phyloP scores from a whole-genome alignment of 148 eudicot species.

The Silene uniflora region DNA sequence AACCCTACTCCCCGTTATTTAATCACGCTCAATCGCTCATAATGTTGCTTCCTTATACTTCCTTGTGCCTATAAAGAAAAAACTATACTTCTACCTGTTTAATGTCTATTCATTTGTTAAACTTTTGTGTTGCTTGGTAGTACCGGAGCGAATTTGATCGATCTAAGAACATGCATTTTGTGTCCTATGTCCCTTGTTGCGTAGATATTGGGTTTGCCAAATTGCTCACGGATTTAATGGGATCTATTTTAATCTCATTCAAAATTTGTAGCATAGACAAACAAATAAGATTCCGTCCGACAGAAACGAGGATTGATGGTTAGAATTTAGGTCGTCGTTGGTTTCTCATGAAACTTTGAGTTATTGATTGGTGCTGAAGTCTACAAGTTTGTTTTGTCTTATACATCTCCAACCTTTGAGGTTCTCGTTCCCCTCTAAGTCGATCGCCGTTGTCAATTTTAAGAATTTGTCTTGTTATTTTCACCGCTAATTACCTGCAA shows the following conservation, averaged over 20 bases:
- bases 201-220: neutral
- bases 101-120: neutral
- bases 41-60: neutral
- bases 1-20: no score
- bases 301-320: neutral
- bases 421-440: neutral
- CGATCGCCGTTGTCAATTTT: neutral
- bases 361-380: neutral
- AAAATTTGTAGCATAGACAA: neutral
- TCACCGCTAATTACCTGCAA: neutral
- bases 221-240: neutral
- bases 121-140: constrained; percentile 4
- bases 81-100: neutral
- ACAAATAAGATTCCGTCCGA: neutral
- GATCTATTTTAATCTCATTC: neutral
- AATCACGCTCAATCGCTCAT: neutral
- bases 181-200: neutral
- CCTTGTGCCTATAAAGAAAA: neutral
- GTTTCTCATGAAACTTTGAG: neutral
- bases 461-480: no score
- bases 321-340: neutral
- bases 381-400: neutral
- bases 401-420: neutral
- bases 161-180: neutral
- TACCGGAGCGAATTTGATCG: neutral